Percentiles rank a stretch among this genome's conserved stretches.
phyloP scores from a whole-genome alignment of 805 yeast genomes.

The Starmerella apicola region DNA sequence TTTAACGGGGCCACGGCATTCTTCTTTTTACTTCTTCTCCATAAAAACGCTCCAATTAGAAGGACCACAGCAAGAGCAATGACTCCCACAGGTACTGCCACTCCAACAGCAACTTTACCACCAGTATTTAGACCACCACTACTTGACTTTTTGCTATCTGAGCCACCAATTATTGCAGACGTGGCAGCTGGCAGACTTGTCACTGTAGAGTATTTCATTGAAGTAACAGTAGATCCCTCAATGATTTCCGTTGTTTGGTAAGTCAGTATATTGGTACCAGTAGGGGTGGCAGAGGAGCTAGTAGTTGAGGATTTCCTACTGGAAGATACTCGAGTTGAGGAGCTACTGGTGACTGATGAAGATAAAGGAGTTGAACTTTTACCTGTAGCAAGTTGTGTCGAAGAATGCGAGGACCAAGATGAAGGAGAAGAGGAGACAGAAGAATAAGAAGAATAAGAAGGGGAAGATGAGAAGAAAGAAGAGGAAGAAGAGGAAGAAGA shows the following conservation, averaged over 20 bases:
- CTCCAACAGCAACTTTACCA: constrained; percentile 15
- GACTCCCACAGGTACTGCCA: constrained; percentile 16
- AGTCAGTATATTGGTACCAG: background rate
- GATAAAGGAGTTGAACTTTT: background rate
- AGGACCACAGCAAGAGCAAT: constrained; percentile 5
- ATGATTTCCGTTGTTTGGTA: constrained; percentile 4
- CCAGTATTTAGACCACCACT: constrained; percentile 11
- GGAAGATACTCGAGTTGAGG: background rate
- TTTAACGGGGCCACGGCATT: background rate
- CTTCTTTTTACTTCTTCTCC: constrained; percentile 4
- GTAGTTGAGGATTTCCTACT: background rate
- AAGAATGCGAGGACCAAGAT: background rate
- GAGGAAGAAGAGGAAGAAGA: background rate
- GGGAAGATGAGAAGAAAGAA: background rate
- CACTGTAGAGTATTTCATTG: constrained; percentile 3
- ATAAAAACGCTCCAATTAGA: background rate
- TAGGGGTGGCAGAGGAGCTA: background rate
- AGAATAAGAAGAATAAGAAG: background rate
- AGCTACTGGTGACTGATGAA: background rate
- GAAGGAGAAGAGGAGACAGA: background rate
- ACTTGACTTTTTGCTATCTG: background rate
- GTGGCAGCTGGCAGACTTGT: constrained; percentile 2
- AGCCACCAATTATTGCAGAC: background rate
- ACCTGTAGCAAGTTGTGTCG: background rate
- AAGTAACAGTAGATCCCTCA: constrained; percentile 10